Conservation (phyloP, 768 basidiomycete genomes). For the Rhodosporidiobolus sp. region DNA sequence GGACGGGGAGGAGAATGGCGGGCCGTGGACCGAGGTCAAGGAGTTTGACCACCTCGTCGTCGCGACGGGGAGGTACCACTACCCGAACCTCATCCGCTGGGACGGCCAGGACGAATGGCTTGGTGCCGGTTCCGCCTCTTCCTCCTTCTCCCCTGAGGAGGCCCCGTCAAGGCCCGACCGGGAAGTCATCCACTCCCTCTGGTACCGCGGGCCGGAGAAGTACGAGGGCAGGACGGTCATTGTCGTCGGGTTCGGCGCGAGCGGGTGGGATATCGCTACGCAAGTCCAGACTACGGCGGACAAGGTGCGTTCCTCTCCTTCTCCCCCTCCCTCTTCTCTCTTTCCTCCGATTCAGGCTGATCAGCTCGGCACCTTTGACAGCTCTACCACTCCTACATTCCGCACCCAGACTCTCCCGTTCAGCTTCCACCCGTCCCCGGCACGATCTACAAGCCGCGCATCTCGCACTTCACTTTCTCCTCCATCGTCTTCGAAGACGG, state of each 20-base stretch:
- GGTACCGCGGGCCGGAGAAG: slow-evolving; percentile 55
- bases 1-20: slow-evolving; percentile 31
- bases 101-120: slow-evolving; percentile 57
- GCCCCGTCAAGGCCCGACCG: slow-evolving; percentile 41
- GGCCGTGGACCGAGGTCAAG: not conserved
- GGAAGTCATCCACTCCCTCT: slow-evolving; percentile 58
- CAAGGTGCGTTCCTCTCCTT: not conserved
- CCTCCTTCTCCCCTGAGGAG: too few species aligned
- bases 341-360: too few species aligned
- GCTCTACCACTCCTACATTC: slow-evolving; percentile 27
- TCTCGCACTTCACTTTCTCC: slow-evolving; percentile 55
- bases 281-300: slow-evolving; percentile 52
- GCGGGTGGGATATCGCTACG: slow-evolving; percentile 55
- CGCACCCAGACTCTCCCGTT: not conserved
- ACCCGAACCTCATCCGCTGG: slow-evolving; percentile 55
- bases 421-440: not conserved
- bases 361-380: not conserved
- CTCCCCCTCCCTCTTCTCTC: not conserved
- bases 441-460: slow-evolving; percentile 50
- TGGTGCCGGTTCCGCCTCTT: not conserved
- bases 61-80: slow-evolving; percentile 60
- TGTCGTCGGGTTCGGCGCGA: slow-evolving; percentile 56
- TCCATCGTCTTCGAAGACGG: slow-evolving; percentile 57
- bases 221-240: slow-evolving; percentile 55
- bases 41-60: slow-evolving; percentile 59